These are phyloP conservation scores for Diatrype stigma DNA, from an alignment of 2,329 filamentous ascomycete genomes.

Conservation along the genomic window DNA sequence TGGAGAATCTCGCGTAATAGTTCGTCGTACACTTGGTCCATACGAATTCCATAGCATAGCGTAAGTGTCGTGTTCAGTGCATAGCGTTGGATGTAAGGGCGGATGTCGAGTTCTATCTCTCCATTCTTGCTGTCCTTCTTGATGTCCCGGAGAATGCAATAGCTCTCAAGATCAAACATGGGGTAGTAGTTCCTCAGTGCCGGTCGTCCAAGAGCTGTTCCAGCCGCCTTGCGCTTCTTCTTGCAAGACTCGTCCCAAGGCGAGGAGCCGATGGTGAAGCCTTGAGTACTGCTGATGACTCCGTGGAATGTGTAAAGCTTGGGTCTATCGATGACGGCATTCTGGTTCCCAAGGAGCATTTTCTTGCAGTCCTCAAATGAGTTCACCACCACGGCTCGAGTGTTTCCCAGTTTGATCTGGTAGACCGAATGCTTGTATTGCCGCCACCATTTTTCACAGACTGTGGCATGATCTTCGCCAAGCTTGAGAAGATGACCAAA, in stretches of 20 bases:
- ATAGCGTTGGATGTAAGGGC: constrained; percentile 49
- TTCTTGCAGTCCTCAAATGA: constrained; percentile 48
- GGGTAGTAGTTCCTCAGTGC: constrained; percentile 44
- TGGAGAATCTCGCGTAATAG: constrained; percentile 48
- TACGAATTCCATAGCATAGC: constrained; percentile 50
- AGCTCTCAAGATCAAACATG: constrained; percentile 52
- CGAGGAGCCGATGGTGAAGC: constrained; percentile 50
- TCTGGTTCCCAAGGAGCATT: constrained; percentile 45
- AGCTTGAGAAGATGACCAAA: constrained; percentile 47
- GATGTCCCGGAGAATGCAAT: constrained; percentile 45
- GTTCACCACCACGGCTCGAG: constrained; percentile 47
- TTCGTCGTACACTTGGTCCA: constrained; percentile 49
- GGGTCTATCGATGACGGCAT: constrained; percentile 45
- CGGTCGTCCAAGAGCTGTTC: constrained; percentile 40
- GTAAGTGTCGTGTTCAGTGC: constrained; percentile 52
- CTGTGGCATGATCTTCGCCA: constrained; percentile 49
- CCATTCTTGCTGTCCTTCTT: constrained; percentile 38
- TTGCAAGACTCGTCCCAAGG: constrained; percentile 51
- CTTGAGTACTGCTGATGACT: constrained; percentile 46
- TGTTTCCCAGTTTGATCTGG: constrained; percentile 51
- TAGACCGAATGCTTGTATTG: constrained; percentile 44
- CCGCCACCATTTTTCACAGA: constrained; percentile 47
- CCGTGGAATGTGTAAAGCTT: constrained; percentile 52
- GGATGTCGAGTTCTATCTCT: constrained; percentile 38
- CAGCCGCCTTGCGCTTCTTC: constrained; percentile 48